phyloP scores from a whole-genome alignment of 2,329 filamentous ascomycete genomes.

The Fusarium nematophilum region DNA sequence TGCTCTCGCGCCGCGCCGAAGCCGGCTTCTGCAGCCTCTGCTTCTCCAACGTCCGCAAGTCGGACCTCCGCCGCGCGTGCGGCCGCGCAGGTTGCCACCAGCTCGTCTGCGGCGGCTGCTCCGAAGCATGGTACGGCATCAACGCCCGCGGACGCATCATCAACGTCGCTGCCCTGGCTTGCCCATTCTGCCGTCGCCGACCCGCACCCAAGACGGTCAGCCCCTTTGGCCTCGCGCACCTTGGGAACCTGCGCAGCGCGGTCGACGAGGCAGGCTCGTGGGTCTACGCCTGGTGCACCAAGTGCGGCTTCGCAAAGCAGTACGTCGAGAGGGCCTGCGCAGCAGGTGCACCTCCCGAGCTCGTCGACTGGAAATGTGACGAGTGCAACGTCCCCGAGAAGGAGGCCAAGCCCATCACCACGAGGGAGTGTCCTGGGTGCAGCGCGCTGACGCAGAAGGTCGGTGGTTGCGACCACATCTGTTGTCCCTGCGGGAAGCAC shows the following conservation, averaged over 20 bases:
- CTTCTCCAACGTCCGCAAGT: slow-evolving; percentile 53
- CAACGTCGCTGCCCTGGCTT: slow-evolving; percentile 60
- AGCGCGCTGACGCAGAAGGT: slow-evolving; percentile 50
- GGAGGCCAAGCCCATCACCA: slow-evolving; percentile 1
- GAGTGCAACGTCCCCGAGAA: slow-evolving; percentile 44
- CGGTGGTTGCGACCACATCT: slow-evolving; percentile 55
- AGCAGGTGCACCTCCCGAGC: slow-evolving; percentile 50
- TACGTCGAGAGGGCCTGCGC: slow-evolving; percentile 58
- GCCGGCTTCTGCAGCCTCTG: slow-evolving; percentile 58
- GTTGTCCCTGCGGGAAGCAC: slow-evolving; percentile 49
- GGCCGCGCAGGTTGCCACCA: slow-evolving; percentile 58
- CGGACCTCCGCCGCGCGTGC: slow-evolving; percentile 55
- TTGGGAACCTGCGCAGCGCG: slow-evolving; percentile 53
- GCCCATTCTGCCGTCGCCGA: slow-evolving; percentile 61
- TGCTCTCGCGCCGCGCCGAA: slow-evolving; percentile 52
- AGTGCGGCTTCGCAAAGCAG: slow-evolving; percentile 55
- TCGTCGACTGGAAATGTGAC: slow-evolving; percentile 56
- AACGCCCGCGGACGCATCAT: slow-evolving; percentile 57
- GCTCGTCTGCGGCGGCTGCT: slow-evolving; percentile 55
- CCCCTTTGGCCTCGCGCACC: slow-evolving; percentile 51
- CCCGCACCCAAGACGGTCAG: slow-evolving; percentile 52
- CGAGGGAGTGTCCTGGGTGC: slow-evolving; percentile 52
- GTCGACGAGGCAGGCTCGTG: slow-evolving; percentile 54
- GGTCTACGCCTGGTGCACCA: slow-evolving; percentile 62
- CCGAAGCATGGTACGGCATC: slow-evolving; percentile 58